Percentiles rank a stretch among this genome's conserved stretches.
Evolutionary conservation across 495 filamentous ascomycete species (phyloP).

Genomic region (Astrocystis sublimbata): DNA sequence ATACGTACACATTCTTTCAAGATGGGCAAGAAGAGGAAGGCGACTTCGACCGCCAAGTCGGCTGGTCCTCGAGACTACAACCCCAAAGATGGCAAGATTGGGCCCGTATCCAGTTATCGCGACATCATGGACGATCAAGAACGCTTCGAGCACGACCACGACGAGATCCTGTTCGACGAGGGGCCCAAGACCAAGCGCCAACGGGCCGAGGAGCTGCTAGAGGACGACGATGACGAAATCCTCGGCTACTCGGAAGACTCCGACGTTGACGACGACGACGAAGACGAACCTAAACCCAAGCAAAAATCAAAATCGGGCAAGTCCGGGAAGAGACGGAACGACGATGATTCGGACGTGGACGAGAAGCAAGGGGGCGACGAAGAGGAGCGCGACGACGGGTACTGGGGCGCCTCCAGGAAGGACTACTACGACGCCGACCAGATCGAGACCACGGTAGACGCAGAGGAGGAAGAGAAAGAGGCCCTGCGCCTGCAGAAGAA

Average conservation of each 20-base stretch:
- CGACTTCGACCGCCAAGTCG: constrained; percentile 48
- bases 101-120: constrained; percentile 67
- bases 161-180: constrained; percentile 83
- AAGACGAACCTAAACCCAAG: constrained; percentile 28
- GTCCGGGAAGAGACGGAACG: constrained; percentile 17
- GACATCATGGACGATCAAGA: constrained; percentile 91
- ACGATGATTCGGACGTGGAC: constrained; percentile 46
- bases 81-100: constrained; percentile 55
- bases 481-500: constrained; percentile 85
- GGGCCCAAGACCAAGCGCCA: constrained; percentile 74
- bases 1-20: constrained; percentile 12
- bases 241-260: constrained; percentile 64
- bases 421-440: constrained; percentile 91
- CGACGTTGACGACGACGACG: constrained; percentile 53
- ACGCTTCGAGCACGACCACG: constrained; percentile 80
- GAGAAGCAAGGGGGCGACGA: constrained; percentile 50
- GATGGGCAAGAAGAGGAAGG: constrained; percentile 86
- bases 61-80: constrained; percentile 51
- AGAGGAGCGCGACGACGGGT: constrained; percentile 73
- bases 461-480: constrained; percentile 87
- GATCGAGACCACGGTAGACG: constrained; percentile 90
- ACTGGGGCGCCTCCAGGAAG: constrained; percentile 82
- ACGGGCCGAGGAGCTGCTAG: constrained; percentile 58
- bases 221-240: constrained; percentile 88
- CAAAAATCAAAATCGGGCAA: constrained; percentile 22